phyloP scores from a whole-genome alignment of 2,329 filamentous ascomycete genomes.

The Colletotrichum orchidophilum region DNA sequence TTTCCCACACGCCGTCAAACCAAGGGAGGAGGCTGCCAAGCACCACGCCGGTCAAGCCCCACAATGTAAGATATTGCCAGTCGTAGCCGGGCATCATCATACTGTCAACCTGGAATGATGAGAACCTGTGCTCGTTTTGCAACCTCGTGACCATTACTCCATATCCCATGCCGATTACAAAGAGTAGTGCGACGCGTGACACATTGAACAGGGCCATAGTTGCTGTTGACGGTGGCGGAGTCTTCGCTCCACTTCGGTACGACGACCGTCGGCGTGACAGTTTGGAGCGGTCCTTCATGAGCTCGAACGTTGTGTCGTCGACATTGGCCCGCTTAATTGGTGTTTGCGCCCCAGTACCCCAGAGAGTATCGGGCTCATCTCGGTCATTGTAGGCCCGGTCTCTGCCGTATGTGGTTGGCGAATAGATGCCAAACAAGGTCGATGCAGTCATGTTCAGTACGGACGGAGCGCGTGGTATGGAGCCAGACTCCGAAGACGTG shows the following conservation, averaged over 20 bases:
- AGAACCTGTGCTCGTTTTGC: constrained; percentile 73
- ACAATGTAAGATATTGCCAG: constrained; percentile 79
- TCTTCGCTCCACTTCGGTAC: constrained; percentile 42
- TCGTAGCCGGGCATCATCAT: constrained; percentile 54
- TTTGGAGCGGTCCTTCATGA: constrained; percentile 53
- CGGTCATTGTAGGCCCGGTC: constrained; percentile 51
- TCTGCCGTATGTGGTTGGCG: constrained; percentile 66
- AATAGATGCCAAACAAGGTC: constrained; percentile 92
- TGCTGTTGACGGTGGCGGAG: constrained; percentile 40
- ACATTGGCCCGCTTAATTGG: constrained; percentile 59
- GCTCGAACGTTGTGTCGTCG: constrained; percentile 55
- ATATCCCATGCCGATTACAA: constrained; percentile 83
- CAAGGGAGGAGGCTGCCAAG: constrained; percentile 85
- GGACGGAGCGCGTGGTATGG: constrained; percentile 77
- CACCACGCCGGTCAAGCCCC: constrained; percentile 82
- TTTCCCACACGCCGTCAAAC: constrained; percentile 81
- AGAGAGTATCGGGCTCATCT: constrained; percentile 74
- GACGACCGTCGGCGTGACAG: constrained; percentile 46
- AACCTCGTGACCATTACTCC: constrained; percentile 83
- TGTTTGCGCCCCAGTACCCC: constrained; percentile 80
- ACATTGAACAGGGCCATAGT: constrained; percentile 58
- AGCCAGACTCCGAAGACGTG: constrained; percentile 41
- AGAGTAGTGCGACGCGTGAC: constrained; percentile 72
- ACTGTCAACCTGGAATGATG: constrained; percentile 65
- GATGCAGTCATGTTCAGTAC: constrained; percentile 88